Base-by-base conservation (phyloP, 257 asterid genomes). In the Dorcoceras hygrometricum region DNA sequence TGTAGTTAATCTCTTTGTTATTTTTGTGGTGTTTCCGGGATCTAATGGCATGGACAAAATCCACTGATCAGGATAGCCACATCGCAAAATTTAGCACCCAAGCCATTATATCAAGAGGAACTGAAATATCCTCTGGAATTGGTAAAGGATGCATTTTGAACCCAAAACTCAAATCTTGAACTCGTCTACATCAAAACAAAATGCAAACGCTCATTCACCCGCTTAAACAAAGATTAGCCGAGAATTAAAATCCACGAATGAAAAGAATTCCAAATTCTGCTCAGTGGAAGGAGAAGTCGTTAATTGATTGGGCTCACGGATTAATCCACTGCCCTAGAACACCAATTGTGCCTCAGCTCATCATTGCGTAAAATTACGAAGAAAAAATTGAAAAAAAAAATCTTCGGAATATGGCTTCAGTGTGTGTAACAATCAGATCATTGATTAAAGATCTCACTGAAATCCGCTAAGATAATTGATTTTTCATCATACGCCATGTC, bases 381-480 rank as follows among this genome's bases (percentile, higher is more conserved):
- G 0, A 0, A 0, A 36, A 65, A 48, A 12, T 2, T 23, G 3
- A 3, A 4, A 9, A 39, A 4, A n/a, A n/a, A n/a, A n/a, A n/a
- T n/a, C n/a, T n/a, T n/a, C n/a, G n/a, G n/a, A n/a, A 23, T 22
- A 58, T 3, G 82, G 95, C 95, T 68, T 90, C 95, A 86, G 96
- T 84, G 97, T 88, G 97, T 90, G 96, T 90, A 90, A 90, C 95
- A 90, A 75, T 76, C 82, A 90, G 96, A 86, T 91, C 97, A 83
- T 69, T 56, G 96, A 91, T 63, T 26, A 57, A 64, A 20, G 72
- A 86, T 67, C 97, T 86, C 96, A 88, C 83, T 79, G 94, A 91
- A 90, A 90, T 90, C 97, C 96, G 95, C 97, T 88, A 90, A 90
- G 97, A 71, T 74, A 59, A 59, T 67, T 46, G 5, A 26, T 32